A percentile compares a stretch with the other conserved stretches of the same genome.
phyloP scores from a whole-genome alignment of 176 grass and related monocot genomes.

The Phoenix roebelenii region DNA sequence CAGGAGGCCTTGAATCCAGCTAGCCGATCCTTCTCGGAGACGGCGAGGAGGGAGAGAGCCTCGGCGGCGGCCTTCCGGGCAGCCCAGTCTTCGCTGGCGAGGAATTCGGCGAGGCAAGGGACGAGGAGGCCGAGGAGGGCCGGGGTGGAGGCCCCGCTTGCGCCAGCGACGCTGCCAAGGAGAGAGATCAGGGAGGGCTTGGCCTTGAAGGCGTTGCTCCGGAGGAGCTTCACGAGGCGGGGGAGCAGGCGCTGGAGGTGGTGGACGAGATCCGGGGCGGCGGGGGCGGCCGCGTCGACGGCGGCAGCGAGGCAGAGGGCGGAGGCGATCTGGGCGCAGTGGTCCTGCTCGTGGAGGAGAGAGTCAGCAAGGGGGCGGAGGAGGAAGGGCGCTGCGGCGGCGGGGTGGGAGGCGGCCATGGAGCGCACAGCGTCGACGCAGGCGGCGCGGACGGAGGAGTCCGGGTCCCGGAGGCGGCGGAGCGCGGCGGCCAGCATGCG shows the following conservation, averaged over 20 bases:
- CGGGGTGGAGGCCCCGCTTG: conserved; percentile 40
- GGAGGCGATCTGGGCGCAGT: conserved; percentile 61
- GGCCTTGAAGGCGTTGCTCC: conserved; percentile 85
- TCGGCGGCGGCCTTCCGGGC: conserved; percentile 79
- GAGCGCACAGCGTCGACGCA: conserved; percentile 76
- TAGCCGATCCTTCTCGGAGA: conserved; percentile 53
- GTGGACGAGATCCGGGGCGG: conserved; percentile 41
- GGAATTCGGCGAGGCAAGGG: conserved; percentile 63
- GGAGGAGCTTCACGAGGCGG: conserved; percentile 75
- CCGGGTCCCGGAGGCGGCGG: conserved; percentile 69
- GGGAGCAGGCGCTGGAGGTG: conserved; percentile 67
- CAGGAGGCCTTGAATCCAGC: conserved; percentile 53
- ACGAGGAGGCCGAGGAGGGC: conserved; percentile 36
- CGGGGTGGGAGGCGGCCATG: conserved; percentile 18
- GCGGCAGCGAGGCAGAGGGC: conserved; percentile 59
- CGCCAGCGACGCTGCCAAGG: conserved; percentile 44
- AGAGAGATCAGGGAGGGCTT: conserved; percentile 81
- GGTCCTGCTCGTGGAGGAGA: conserved; percentile 90
- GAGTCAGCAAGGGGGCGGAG: conserved; percentile 47
- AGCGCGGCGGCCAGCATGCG: conserved; percentile 58
- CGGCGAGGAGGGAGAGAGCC: conserved; percentile 52
- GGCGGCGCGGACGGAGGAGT: conserved; percentile 86
- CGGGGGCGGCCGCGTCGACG: conserved; percentile 34
- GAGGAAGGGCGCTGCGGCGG: conserved; percentile 9
- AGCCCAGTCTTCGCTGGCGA: conserved; percentile 80